Base-by-base conservation (phyloP, 2,329 filamentous ascomycete genomes). In the Fusarium foetens region DNA sequence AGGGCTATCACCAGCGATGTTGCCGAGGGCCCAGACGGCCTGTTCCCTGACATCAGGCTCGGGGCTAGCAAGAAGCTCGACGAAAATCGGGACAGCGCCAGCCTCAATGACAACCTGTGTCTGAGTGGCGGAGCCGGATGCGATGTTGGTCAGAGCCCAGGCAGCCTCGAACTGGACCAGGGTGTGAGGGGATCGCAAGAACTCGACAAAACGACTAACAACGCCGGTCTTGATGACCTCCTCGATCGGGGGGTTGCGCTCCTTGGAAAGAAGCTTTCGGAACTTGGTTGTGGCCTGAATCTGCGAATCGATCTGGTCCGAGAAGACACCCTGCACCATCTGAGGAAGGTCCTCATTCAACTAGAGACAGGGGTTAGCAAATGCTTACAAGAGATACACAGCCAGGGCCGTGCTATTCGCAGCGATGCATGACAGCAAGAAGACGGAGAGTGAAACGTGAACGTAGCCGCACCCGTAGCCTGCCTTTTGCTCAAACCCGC, bases 211-310 rank as follows among this genome's bases (percentile, higher is more conserved):
- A 81, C 96, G 93, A 86, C 91, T 92, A 75, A 99, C 96, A 73
- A 99, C 96, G 80, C 96, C 96, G 66, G 96, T 98, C 89, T 98
- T 97, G 84, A 99, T 99, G 77, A 99, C 96, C 81, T 97, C 94
- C 86, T 99, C 96, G 81, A 99, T 99, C 49, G 96, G 96, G 51
- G 96, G 96, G 86, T 99, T 99, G 81, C 96, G 94, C 87, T 99
- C 96, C 87, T 99, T 99, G 75, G 94, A 98, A 33, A 99, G 88
- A 45, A 99, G 90, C 88, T 99, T 99, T 82, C 96, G 89, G 88
- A 99, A 99, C 84, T 97, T 98, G 77, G 96, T 99, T 33, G 96
- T 99, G 65, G 95, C 94, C 84, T 95, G 92, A 78, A 99, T 99
- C 85, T 99, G 96, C 77, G 93, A 90, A 81, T 99, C 96, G 84